A percentile compares a stretch with the other conserved stretches of the same genome.
Evolutionary conservation across 2,329 filamentous ascomycete genomes (phyloP).

Genomic region (Paraconiothyrium sp.): DNA sequence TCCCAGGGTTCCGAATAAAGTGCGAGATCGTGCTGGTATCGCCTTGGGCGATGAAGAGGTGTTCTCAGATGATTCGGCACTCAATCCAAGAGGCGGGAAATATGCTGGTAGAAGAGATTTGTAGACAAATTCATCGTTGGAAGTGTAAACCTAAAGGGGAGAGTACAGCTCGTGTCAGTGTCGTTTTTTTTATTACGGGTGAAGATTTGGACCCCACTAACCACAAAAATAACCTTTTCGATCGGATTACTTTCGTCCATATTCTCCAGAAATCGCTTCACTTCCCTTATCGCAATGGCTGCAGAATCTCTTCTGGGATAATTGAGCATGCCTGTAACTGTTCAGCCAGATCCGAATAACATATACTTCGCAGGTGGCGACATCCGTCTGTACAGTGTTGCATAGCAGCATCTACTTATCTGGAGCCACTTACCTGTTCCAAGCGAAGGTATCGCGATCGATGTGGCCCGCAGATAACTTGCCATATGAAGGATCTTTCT

Average conservation of each 20-base stretch:
- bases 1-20: slow-evolving; percentile 31
- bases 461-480: slow-evolving; percentile 34
- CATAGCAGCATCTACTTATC: neutral
- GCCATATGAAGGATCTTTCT: slow-evolving; percentile 38
- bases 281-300: slow-evolving; percentile 45
- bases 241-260: slow-evolving; percentile 28
- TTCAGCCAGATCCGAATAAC: slow-evolving; percentile 20
- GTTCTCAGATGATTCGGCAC: slow-evolving; percentile 21
- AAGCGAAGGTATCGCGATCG: slow-evolving; percentile 45
- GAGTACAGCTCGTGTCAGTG: neutral
- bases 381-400: neutral
- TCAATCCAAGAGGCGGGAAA: slow-evolving; percentile 38
- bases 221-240: slow-evolving; percentile 33
- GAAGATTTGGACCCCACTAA: neutral
- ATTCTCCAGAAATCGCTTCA: slow-evolving; percentile 42
- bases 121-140: slow-evolving; percentile 43
- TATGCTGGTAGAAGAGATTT: slow-evolving; percentile 42
- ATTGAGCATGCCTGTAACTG: slow-evolving; percentile 2
- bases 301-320: slow-evolving; percentile 39
- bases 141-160: slow-evolving; percentile 39
- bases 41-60: neutral
- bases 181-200: neutral
- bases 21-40: slow-evolving; percentile 23
- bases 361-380: neutral
- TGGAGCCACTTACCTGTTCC: slow-evolving; percentile 39